Evolutionary conservation across 345 rosid species (phyloP).

Genomic region (Pistacia vera): DNA sequence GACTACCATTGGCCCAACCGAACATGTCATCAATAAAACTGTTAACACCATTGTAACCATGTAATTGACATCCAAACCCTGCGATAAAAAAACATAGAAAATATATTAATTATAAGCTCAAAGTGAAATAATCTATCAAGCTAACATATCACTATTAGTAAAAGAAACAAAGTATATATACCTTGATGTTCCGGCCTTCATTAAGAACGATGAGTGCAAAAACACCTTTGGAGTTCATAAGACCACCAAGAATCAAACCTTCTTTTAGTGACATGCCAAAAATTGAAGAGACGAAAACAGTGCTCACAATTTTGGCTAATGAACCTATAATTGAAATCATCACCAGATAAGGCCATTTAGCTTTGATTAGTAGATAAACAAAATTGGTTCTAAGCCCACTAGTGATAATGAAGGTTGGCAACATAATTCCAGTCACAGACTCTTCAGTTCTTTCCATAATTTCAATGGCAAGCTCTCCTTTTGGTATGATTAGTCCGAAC

Average conservation of each 20-base stretch:
- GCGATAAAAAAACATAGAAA: background rate
- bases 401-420: slow-evolving; percentile 15
- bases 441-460: slow-evolving; percentile 24
- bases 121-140: no score
- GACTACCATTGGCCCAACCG: background rate
- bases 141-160: no score
- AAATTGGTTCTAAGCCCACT: slow-evolving; percentile 15
- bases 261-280: background rate
- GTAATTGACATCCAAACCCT: background rate
- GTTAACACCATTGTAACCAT: slow-evolving; percentile 6
- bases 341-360: background rate
- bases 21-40: slow-evolving; percentile 3
- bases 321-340: background rate
- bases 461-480: slow-evolving; percentile 19
- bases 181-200: slow-evolving; percentile 20
- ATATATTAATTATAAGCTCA: no score
- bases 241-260: slow-evolving; percentile 15
- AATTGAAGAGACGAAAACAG: background rate
- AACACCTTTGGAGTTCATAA: slow-evolving; percentile 33
- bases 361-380: background rate
- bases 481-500: slow-evolving; percentile 25
- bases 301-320: slow-evolving; percentile 16
- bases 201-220: slow-evolving; percentile 23
- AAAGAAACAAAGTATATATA: background rate
- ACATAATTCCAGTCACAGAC: slow-evolving; percentile 10